phyloP scores from a whole-genome alignment of 768 basidiomycete species.

The Russula earlei region DNA sequence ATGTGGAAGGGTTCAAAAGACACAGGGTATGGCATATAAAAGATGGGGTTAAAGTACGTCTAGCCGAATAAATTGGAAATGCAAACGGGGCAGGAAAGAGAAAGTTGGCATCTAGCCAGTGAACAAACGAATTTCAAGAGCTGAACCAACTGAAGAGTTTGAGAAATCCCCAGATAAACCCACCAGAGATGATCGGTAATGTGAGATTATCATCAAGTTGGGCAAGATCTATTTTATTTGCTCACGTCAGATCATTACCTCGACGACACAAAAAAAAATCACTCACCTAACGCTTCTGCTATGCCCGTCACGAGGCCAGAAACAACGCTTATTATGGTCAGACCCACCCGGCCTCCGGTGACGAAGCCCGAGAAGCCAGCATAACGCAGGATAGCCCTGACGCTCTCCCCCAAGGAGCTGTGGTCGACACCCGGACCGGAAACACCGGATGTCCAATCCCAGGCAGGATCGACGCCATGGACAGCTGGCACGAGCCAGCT shows the following conservation, averaged over 20 bases:
- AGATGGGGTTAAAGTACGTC: constrained; percentile 5
- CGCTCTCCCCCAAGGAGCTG: constrained; percentile 17
- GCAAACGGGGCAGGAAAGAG: not conserved
- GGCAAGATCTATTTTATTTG: constrained; percentile 54
- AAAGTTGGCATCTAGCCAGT: not conserved
- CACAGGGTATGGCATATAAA: not conserved
- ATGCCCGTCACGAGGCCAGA: constrained; percentile 75
- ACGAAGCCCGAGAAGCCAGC: constrained; percentile 17
- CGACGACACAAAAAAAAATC: not conserved
- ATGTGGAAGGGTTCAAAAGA: not conserved
- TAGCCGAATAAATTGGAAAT: not conserved
- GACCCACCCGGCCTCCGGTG: constrained; percentile 38
- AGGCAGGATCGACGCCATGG: constrained; percentile 33
- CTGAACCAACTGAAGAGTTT: constrained; percentile 32
- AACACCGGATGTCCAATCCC: constrained; percentile 50
- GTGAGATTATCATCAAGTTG: constrained; percentile 85
- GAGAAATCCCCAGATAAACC: constrained; percentile 50
- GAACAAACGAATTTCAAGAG: constrained; percentile 1
- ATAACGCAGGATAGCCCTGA: constrained; percentile 25
- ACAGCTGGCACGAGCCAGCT: constrained; percentile 44
- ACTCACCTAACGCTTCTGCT: constrained; percentile 82
- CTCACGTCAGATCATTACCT: not conserved
- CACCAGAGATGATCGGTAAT: constrained; percentile 80
- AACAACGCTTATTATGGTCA: constrained; percentile 47
- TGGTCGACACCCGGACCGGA: constrained; percentile 23